Conservation (phyloP, 2,329 filamentous ascomycete species). For the Phaeosphaeriaceae sp. region DNA sequence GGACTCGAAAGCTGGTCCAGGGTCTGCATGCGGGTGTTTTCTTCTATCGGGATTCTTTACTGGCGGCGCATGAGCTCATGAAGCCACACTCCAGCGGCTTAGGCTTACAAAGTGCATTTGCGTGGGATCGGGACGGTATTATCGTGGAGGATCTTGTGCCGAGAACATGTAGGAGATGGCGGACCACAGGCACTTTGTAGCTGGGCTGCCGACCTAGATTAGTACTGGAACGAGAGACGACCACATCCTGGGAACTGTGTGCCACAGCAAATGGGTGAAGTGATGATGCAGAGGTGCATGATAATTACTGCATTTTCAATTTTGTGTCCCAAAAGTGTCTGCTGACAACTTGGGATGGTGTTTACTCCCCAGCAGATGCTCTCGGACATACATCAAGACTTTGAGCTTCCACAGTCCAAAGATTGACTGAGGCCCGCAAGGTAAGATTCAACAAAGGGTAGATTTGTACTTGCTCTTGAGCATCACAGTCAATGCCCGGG, state of each 20-base stretch:
- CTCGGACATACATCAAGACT: too few relatives aligned
- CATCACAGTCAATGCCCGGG: too few relatives aligned
- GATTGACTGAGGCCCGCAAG: too few relatives aligned
- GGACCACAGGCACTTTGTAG: constrained; percentile 6
- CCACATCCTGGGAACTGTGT: constrained; percentile 15
- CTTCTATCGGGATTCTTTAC: constrained; percentile 34
- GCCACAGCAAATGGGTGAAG: constrained; percentile 6
- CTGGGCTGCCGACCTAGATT: constrained; percentile 26
- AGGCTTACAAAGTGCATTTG: constrained; percentile 11
- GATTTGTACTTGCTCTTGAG: too few relatives aligned
- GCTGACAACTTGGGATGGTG: too few relatives aligned
- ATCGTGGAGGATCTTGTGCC: constrained; percentile 9
- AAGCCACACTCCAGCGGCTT: constrained; percentile 12
- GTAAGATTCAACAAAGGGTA: too few relatives aligned
- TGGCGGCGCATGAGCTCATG: constrained; percentile 28
- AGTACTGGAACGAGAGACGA: constrained; percentile 26
- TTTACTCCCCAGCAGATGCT: too few relatives aligned
- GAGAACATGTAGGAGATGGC: constrained; percentile 15
- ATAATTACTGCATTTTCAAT: not conserved
- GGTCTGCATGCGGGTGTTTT: constrained; percentile 49
- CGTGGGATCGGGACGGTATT: not conserved
- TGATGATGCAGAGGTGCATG: too few relatives aligned
- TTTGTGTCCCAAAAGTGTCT: too few relatives aligned
- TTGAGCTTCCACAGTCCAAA: too few relatives aligned
- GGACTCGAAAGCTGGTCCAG: constrained; percentile 29